A percentile compares a stretch with the other conserved stretches of the same genome.
phyloP scores from a whole-genome alignment of 208 protist genomes.

The Endotrypanum monterogeii region DNA sequence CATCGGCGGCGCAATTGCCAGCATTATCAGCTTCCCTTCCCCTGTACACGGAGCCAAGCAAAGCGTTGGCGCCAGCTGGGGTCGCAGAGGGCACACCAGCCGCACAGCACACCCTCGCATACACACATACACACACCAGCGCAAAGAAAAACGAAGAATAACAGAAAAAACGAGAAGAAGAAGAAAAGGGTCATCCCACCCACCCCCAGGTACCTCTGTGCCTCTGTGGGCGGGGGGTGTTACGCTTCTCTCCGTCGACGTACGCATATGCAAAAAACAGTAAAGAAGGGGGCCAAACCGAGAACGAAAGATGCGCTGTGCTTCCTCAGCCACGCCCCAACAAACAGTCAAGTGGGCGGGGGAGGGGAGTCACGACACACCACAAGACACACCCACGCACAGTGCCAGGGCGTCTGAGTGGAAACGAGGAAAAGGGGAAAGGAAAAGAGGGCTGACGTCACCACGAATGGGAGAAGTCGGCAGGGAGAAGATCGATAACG shows the following conservation, averaged over 20 bases:
- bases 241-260: too few relatives aligned
- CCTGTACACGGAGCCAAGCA: too few relatives aligned
- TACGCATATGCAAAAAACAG: background rate
- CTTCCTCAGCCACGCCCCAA: too few relatives aligned
- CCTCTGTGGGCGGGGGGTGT: background rate
- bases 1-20: too few relatives aligned
- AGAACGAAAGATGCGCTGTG: background rate
- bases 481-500: background rate
- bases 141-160: background rate
- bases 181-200: background rate
- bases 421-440: constrained; percentile 1
- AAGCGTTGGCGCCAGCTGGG: background rate
- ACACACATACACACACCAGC: background rate
- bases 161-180: background rate
- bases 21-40: too few relatives aligned
- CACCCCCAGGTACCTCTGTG: background rate
- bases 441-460: background rate
- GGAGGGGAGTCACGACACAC: background rate
- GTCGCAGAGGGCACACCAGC: background rate
- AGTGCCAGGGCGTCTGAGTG: background rate
- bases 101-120: background rate
- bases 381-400: background rate
- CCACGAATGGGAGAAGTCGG: background rate
- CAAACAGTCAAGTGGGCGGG: background rate
- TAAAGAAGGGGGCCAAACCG: background rate